phyloP scores from a whole-genome alignment of 164 flowering plant species.

The Umbilicus rupestris region DNA sequence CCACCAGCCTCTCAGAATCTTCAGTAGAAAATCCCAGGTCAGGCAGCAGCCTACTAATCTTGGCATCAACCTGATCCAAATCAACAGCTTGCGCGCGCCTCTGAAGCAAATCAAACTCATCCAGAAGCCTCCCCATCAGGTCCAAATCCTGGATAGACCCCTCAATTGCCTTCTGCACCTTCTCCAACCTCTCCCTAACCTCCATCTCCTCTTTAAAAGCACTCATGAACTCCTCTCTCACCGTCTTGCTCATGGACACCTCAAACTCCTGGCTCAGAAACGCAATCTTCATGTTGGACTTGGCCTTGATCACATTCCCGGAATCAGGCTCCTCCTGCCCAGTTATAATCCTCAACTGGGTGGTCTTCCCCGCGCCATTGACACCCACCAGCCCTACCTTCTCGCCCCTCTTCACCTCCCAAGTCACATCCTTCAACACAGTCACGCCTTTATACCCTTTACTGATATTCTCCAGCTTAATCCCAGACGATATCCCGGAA shows the following conservation, averaged over 20 bases:
- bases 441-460: slow-evolving; percentile 81
- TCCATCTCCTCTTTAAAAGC: slow-evolving; percentile 95
- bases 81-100: slow-evolving; percentile 73
- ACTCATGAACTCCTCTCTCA: slow-evolving; percentile 82
- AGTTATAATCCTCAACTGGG: slow-evolving; percentile 83
- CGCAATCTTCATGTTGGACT: slow-evolving; percentile 73
- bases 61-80: slow-evolving; percentile 70
- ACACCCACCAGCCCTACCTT: slow-evolving; percentile 96
- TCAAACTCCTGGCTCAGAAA: slow-evolving; percentile 94
- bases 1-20: slow-evolving; percentile 86
- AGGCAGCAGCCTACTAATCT: slow-evolving; percentile 87
- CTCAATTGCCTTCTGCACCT: slow-evolving; percentile 87
- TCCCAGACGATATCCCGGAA: slow-evolving; percentile 74
- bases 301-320: slow-evolving; percentile 83
- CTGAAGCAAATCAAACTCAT: slow-evolving; percentile 92
- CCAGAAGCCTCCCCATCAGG: slow-evolving; percentile 93
- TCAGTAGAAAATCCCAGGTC: slow-evolving; percentile 80
- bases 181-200: slow-evolving; percentile 63
- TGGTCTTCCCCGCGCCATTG: slow-evolving; percentile 96
- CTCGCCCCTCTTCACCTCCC: slow-evolving; percentile 97
- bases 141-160: slow-evolving; percentile 69
- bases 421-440: slow-evolving; percentile 68
- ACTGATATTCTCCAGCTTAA: slow-evolving; percentile 76
- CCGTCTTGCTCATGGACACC: slow-evolving; percentile 70
- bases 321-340: slow-evolving; percentile 93